Evolutionary conservation across 257 asterid species (phyloP).

Genomic region (Buddleja alternifolia): DNA sequence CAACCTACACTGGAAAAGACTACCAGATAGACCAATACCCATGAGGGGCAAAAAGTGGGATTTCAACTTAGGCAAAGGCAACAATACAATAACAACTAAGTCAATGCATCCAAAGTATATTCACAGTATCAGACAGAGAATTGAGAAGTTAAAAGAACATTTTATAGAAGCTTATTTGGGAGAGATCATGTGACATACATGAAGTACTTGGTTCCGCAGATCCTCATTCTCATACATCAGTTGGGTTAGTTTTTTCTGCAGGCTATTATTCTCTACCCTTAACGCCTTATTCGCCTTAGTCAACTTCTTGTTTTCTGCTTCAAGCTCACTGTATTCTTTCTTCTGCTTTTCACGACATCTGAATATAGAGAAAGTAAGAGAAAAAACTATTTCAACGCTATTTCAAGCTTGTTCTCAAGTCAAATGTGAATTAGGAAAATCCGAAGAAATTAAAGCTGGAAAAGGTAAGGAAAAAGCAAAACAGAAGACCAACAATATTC

Average conservation of each 20-base stretch:
- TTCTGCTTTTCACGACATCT: conserved; percentile 49
- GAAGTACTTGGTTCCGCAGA: conserved; percentile 38
- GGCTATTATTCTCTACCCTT: conserved; percentile 39
- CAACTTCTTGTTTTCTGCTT: conserved; percentile 37
- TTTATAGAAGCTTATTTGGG: background rate
- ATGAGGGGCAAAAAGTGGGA: background rate
- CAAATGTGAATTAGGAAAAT: conserved; percentile 19
- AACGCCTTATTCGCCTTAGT: conserved; percentile 27
- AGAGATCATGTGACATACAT: conserved; percentile 33
- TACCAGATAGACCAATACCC: background rate
- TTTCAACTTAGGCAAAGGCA: conserved; percentile 10
- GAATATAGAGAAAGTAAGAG: conserved; percentile 13
- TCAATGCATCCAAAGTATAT: conserved; percentile 8
- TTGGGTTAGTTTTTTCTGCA: conserved; percentile 28
- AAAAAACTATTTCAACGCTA: conserved; percentile 9
- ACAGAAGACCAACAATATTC: too few relatives aligned
- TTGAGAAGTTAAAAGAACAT: background rate
- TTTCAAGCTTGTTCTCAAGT: conserved; percentile 17
- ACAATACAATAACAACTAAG: background rate
- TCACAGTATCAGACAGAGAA: background rate
- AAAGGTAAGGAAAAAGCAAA: too few relatives aligned
- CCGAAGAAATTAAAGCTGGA: too few relatives aligned
- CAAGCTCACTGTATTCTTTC: conserved; percentile 34
- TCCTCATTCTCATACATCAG: conserved; percentile 33
- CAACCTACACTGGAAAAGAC: conserved; percentile 10